Evolutionary conservation across 495 filamentous ascomycete species (phyloP).

Genomic region (Hypoxylon subgilvum): DNA sequence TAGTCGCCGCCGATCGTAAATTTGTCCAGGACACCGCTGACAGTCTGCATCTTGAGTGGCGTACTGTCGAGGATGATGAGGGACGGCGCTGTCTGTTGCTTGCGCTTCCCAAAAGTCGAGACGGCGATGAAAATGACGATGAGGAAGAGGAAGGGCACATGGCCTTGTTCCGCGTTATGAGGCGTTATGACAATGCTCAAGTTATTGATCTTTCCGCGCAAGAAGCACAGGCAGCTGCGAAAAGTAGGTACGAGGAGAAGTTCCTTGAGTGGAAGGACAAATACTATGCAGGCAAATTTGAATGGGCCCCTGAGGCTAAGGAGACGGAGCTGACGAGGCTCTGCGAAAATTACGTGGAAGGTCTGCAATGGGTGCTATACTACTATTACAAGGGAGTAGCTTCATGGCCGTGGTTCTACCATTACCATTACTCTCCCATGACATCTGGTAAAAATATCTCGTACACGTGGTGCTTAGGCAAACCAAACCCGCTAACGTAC

Average conservation of each 20-base stretch:
- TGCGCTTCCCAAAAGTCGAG: constrained; percentile 65
- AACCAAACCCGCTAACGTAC: constrained; percentile 7
- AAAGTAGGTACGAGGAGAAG: constrained; percentile 82
- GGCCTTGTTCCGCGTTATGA: constrained; percentile 82
- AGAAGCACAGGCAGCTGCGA: constrained; percentile 75
- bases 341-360: constrained; percentile 96
- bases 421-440: constrained; percentile 96
- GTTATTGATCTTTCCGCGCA: constrained; percentile 79
- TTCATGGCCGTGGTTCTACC: constrained; percentile 98
- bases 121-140: constrained; percentile 61
- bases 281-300: constrained; percentile 90
- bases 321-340: constrained; percentile 81
- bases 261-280: constrained; percentile 92
- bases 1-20: constrained; percentile 86
- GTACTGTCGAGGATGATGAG: constrained; percentile 75
- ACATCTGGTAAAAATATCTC: constrained; percentile 71
- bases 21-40: constrained; percentile 90
- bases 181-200: constrained; percentile 87
- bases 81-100: constrained; percentile 82
- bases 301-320: constrained; percentile 79
- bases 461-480: not conserved
- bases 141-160: constrained; percentile 88
- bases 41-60: constrained; percentile 80
- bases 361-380: constrained; percentile 96
- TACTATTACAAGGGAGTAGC: constrained; percentile 98